Percentiles rank a stretch among this genome's conserved stretches.
phyloP scores from a whole-genome alignment of 2,329 filamentous ascomycete species.

The Paracoccidioides brasiliensis region DNA sequence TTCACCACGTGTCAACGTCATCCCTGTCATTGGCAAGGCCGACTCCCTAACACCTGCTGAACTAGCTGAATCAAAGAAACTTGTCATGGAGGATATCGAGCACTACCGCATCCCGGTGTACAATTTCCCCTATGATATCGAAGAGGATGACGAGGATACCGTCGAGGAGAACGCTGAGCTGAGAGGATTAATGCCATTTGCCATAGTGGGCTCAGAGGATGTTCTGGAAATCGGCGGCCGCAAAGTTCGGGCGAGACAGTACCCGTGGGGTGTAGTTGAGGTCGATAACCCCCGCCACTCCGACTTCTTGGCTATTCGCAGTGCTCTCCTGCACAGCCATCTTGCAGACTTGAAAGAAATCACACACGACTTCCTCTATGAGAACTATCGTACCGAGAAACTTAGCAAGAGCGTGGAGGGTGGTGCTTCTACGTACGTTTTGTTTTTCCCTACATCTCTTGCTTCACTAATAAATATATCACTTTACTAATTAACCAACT shows the following conservation, averaged over 20 bases:
- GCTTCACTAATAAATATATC: not conserved
- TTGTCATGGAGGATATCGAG: conserved; percentile 99
- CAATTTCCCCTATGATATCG: conserved; percentile 99
- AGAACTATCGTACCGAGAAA: conserved; percentile 99
- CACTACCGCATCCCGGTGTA: conserved; percentile 99
- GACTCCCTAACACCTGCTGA: conserved; percentile 94
- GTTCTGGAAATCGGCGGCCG: conserved; percentile 86
- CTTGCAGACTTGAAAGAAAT: conserved; percentile 98
- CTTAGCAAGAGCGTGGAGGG: conserved; percentile 98
- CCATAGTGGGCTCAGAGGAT: conserved; percentile 95
- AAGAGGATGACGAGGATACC: conserved; percentile 98
- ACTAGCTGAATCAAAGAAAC: conserved; percentile 97
- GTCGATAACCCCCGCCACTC: conserved; percentile 98
- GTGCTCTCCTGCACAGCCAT: conserved; percentile 92
- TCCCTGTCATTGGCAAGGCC: conserved; percentile 96
- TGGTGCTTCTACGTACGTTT: conserved; percentile 69
- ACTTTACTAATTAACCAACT: conserved; percentile 3
- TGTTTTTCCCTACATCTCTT: conserved; percentile 1
- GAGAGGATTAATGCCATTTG: conserved; percentile 94
- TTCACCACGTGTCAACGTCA: conserved; percentile 95
- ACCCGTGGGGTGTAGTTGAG: conserved; percentile 98
- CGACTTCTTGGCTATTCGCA: conserved; percentile 94
- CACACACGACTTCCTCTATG: conserved; percentile 98
- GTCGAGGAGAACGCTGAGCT: conserved; percentile 98
- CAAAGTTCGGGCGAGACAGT: conserved; percentile 86